Percentiles rank a stretch among this genome's conserved stretches.
phyloP scores from a whole-genome alignment of 805 yeast species.

The Wickerhamomyces ciferrii region DNA sequence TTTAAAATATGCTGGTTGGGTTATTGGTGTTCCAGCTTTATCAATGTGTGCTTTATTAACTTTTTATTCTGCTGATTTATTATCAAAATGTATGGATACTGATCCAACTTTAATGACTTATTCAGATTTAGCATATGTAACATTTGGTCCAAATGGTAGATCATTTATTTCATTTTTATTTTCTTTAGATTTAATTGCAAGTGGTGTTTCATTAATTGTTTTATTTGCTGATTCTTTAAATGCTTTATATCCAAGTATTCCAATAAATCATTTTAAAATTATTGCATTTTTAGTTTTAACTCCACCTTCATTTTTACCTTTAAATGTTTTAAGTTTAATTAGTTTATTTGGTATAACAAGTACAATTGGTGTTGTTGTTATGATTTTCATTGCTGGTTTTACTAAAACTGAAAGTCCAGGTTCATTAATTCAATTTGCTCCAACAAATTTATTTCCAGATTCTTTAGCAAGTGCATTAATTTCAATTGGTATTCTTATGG shows the following conservation, averaged over 20 bases:
- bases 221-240: constrained; percentile 81
- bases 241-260: constrained; percentile 54
- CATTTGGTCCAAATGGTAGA: constrained; percentile 75
- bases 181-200: constrained; percentile 72
- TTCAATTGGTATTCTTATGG: constrained; percentile 64
- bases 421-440: constrained; percentile 58
- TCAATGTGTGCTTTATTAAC: constrained; percentile 61
- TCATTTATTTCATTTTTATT: constrained; percentile 68
- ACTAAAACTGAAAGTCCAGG: constrained; percentile 64
- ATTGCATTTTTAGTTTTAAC: constrained; percentile 66
- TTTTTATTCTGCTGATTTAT: constrained; percentile 68
- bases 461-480: constrained; percentile 46
- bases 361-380: constrained; percentile 57
- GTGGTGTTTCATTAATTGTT: constrained; percentile 76
- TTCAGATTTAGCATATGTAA: constrained; percentile 85
- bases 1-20: constrained; percentile 67
- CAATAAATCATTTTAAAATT: constrained; percentile 55
- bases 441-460: constrained; percentile 63
- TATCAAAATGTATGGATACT: constrained; percentile 73
- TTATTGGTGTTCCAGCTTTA: constrained; percentile 57
- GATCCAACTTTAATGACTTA: constrained; percentile 80
- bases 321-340: constrained; percentile 64
- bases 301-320: constrained; percentile 78
- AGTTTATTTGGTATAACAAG: constrained; percentile 68
- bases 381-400: constrained; percentile 61